These are phyloP conservation scores for Aaosphaeria arxii DNA, from an alignment of 2,329 filamentous ascomycete genomes.

Conservation along the genomic window DNA sequence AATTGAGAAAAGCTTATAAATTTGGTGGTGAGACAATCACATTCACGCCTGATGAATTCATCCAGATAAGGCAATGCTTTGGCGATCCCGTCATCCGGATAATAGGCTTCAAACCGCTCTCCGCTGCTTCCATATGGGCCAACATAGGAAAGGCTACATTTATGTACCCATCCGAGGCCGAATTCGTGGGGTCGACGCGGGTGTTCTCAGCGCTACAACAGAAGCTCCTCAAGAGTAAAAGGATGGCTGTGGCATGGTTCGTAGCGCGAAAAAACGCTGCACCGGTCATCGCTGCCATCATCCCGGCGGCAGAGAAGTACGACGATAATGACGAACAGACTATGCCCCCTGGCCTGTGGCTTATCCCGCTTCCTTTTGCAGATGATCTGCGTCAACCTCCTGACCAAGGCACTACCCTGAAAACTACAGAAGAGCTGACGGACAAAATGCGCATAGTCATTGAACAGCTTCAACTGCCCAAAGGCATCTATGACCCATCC, in stretches of 20 bases:
- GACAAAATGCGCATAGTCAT: conserved; percentile 80
- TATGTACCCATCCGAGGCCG: conserved; percentile 89
- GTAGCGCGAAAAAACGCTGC: conserved; percentile 77
- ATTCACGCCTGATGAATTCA: conserved; percentile 82
- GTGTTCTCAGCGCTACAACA: conserved; percentile 90
- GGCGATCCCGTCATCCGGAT: conserved; percentile 81
- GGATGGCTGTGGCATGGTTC: conserved; percentile 87
- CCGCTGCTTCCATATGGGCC: conserved; percentile 75
- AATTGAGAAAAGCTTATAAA: conserved; percentile 90
- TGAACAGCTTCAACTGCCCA: conserved; percentile 84
- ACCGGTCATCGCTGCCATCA: conserved; percentile 75
- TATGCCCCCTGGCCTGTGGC: conserved; percentile 81
- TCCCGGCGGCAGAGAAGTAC: conserved; percentile 68
- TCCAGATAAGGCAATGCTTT: conserved; percentile 68
- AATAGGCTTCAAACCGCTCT: conserved; percentile 87
- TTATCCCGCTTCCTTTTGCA: conserved; percentile 81
- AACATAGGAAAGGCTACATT: conserved; percentile 84
- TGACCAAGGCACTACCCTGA: conserved; percentile 51
- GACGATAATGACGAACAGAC: conserved; percentile 65
- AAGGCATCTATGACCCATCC: conserved; percentile 75
- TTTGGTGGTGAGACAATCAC: conserved; percentile 88
- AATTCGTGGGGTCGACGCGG: conserved; percentile 84
- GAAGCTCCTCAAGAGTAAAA: conserved; percentile 75
- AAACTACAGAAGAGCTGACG: conserved; percentile 64
- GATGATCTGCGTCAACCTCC: conserved; percentile 82